A percentile compares a stretch with the other conserved stretches of the same genome.
phyloP scores from a whole-genome alignment of 2,329 filamentous ascomycete genomes.

The Didymella pomorum region DNA sequence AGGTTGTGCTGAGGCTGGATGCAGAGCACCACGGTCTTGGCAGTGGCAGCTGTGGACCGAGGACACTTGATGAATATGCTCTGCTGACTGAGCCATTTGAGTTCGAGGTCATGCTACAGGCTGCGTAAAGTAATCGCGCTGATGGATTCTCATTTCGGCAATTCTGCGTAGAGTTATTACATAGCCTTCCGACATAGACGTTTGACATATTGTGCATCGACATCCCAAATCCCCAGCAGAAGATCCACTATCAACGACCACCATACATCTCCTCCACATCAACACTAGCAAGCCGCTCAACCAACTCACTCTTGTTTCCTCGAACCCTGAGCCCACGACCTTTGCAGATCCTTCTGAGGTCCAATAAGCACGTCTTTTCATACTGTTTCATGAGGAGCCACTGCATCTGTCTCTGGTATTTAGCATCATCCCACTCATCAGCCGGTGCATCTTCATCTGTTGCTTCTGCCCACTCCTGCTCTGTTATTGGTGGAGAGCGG shows the following conservation, averaged over 20 bases:
- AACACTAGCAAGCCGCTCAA: slow-evolving; percentile 1
- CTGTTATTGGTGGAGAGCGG: background rate
- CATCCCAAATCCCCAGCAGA: background rate
- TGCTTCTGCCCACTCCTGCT: slow-evolving; percentile 3
- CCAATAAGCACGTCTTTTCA: background rate
- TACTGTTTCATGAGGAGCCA: background rate
- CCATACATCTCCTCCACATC: slow-evolving; percentile 7
- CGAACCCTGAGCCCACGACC: background rate
- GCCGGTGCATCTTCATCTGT: slow-evolving; percentile 4
- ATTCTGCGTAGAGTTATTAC: background rate
- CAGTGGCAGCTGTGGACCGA: slow-evolving; percentile 68
- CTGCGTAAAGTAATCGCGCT: background rate
- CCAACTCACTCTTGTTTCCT: slow-evolving; percentile 8
- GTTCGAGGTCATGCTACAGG: slow-evolving; percentile 44
- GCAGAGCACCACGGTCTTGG: slow-evolving; percentile 70
- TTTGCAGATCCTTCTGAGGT: slow-evolving; percentile 2
- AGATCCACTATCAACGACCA: background rate
- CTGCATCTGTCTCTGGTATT: slow-evolving; percentile 12
- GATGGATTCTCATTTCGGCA: background rate
- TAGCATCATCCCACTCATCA: slow-evolving; percentile 13
- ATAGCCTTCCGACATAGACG: too few relatives aligned
- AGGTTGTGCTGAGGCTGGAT: slow-evolving; percentile 67
- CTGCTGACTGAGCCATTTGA: slow-evolving; percentile 50
- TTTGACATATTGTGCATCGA: background rate
- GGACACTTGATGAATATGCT: slow-evolving; percentile 54